Conservation (phyloP, 2,329 filamentous ascomycete genomes). For the Xylaria polymorpha region DNA sequence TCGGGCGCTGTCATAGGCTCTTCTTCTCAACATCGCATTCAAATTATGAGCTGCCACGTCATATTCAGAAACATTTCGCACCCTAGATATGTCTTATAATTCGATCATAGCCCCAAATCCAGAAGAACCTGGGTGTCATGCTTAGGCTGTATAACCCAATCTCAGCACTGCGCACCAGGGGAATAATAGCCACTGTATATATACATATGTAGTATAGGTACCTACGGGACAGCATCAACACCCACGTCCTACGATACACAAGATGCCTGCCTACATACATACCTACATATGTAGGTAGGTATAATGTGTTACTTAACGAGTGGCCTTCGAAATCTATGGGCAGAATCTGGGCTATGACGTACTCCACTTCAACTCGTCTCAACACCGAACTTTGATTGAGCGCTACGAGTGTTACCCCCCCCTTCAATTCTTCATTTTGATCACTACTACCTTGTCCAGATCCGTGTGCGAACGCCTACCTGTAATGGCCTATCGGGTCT, state of each 20-base stretch:
- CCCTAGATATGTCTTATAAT: not conserved
- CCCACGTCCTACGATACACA: not conserved
- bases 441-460: not conserved
- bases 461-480: not conserved
- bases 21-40: not conserved
- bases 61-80: not conserved
- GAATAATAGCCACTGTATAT: not conserved
- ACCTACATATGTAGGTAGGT: no score
- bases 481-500: not conserved
- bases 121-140: not conserved
- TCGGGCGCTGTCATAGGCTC: not conserved
- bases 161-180: not conserved
- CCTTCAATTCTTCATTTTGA: not conserved
- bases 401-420: not conserved
- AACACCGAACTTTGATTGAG: not conserved
- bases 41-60: conserved; percentile 4
- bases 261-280: not conserved
- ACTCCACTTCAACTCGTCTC: not conserved
- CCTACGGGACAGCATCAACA: no score
- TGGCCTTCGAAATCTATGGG: not conserved
- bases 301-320: not conserved
- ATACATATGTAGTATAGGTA: no score
- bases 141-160: not conserved
- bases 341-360: not conserved
- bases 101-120: not conserved